Conservation (phyloP, 352 stramenopile species). For the Pythium aquatile region DNA sequence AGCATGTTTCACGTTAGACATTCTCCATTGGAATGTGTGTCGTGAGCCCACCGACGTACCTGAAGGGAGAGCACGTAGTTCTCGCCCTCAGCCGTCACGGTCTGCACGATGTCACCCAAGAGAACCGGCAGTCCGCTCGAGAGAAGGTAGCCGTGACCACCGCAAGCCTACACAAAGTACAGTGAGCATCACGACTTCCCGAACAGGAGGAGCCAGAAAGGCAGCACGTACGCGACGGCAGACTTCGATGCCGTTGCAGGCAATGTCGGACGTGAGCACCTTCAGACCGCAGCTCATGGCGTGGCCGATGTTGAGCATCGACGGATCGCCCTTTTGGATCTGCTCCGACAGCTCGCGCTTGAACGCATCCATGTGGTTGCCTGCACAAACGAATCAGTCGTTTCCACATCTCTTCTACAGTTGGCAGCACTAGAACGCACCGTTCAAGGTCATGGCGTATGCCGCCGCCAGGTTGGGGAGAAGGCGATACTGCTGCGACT, state of each 20-base stretch:
- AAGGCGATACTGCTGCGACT: slow-evolving; percentile 94
- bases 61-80: slow-evolving; percentile 96
- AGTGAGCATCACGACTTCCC: neutral
- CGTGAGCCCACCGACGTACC: slow-evolving; percentile 17
- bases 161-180: slow-evolving; percentile 67
- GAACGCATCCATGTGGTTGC: slow-evolving; percentile 57
- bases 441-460: slow-evolving; percentile 87
- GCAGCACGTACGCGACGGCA: slow-evolving; percentile 37
- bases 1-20: neutral
- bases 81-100: slow-evolving; percentile 95
- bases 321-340: slow-evolving; percentile 40
- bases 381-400: slow-evolving; percentile 17
- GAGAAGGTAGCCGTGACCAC: slow-evolving; percentile 92
- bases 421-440: slow-evolving; percentile 8
- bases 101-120: slow-evolving; percentile 92
- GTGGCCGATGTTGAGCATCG: slow-evolving; percentile 47
- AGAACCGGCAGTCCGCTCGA: slow-evolving; percentile 59
- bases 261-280: slow-evolving; percentile 52
- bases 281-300: slow-evolving; percentile 68
- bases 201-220: neutral
- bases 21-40: too few relatives aligned
- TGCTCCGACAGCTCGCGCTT: slow-evolving; percentile 38
- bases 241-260: slow-evolving; percentile 47
- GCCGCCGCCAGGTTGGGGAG: slow-evolving; percentile 89
- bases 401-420: neutral